A percentile compares a stretch with the other conserved stretches of the same genome.
phyloP scores from a whole-genome alignment of 2,329 filamentous ascomycete species.

The Exophiala lecanii-corni region DNA sequence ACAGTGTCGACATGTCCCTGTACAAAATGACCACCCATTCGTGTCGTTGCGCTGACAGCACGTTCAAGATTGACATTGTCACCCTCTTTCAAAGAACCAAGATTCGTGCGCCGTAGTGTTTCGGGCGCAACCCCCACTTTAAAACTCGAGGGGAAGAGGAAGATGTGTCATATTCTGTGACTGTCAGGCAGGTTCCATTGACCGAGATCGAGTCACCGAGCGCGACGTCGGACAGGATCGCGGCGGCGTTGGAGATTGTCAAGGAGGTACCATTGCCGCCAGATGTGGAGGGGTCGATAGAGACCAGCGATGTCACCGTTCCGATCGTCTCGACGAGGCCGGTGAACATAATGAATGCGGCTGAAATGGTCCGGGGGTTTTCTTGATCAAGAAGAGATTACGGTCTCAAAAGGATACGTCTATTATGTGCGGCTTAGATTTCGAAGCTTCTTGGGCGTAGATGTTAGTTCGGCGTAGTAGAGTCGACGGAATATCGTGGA shows the following conservation, averaged over 20 bases:
- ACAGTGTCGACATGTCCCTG: slow-evolving; percentile 95
- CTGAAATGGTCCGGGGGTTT: no score
- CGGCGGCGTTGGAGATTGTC: slow-evolving; percentile 70
- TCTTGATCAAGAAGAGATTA: no score
- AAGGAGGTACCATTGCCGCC: slow-evolving; percentile 80
- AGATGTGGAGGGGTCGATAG: slow-evolving; percentile 66
- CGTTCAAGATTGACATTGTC: slow-evolving; percentile 87
- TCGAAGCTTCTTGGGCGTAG: no score
- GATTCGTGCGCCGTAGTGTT: slow-evolving; percentile 90
- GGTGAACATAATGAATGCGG: slow-evolving; percentile 74
- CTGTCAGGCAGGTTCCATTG: slow-evolving; percentile 93
- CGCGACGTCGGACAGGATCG: slow-evolving; percentile 77
- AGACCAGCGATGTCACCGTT: slow-evolving; percentile 76
- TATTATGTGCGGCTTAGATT: no score
- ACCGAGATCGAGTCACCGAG: slow-evolving; percentile 91
- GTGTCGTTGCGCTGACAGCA: slow-evolving; percentile 81
- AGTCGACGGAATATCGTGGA: no score
- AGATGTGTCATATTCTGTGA: slow-evolving; percentile 71
- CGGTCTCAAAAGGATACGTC: no score
- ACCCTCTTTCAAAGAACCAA: slow-evolving; percentile 65
- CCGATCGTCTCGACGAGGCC: slow-evolving; percentile 90
- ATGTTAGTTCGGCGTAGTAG: no score
- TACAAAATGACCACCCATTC: slow-evolving; percentile 97
- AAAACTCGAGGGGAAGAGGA: slow-evolving; percentile 59
- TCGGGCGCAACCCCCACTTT: slow-evolving; percentile 92